Evolutionary conservation across 148 eudicot genomes (phyloP), one percentile per base, ranked within the genome.

Genomic region (Polygonum aviculare): DNA sequence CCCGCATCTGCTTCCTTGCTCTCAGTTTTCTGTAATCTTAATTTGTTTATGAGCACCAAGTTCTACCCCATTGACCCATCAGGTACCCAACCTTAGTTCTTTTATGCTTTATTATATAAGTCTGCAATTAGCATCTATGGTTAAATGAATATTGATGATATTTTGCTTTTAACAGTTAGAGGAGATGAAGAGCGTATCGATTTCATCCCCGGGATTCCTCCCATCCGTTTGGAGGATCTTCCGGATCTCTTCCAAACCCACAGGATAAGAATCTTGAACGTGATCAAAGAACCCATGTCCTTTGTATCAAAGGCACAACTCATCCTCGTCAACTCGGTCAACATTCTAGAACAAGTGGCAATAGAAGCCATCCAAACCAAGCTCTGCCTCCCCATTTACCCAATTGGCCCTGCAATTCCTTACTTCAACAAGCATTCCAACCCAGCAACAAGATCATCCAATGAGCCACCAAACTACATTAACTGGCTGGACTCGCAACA

Each of bases 331-430:
- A 59, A 70, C 38, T 81, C 88, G 33, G 35, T 86, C n/a, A 51
- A 41, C 26, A 83, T 81, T 67, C 84, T 86, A 26, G 71, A 65
- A 41, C 7, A 41, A 41, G 45, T 41, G 45, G 45, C 45, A 41
- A 41, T 41, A 41, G 45, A 41, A 65, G 36, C 71, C 12, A 26
- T 65, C 8, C 12, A 36, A 31, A 22, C 36, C 18, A 22, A 10
- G 1, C 71, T 65, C 40, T 36, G 26, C 7, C 15, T 65, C 16
- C 80, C 83, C 1, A 45, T 83, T 7, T 81, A 83, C 74, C 16
- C 86, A 10, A n/a, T 86, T 3, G 86, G 88, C 73, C 84, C 88
- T 50, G 75, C 80, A 52, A 71, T 86, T 7, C 82, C 84, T 60
- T 72, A 76, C 74, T 82, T 69, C 73, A 65, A 31, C 38, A 26